A percentile compares a stretch with the other conserved stretches of the same genome.
These are phyloP conservation scores for Leccinum sublutescens DNA, from an alignment of 768 basidiomycete genomes.

Conservation along the genomic window DNA sequence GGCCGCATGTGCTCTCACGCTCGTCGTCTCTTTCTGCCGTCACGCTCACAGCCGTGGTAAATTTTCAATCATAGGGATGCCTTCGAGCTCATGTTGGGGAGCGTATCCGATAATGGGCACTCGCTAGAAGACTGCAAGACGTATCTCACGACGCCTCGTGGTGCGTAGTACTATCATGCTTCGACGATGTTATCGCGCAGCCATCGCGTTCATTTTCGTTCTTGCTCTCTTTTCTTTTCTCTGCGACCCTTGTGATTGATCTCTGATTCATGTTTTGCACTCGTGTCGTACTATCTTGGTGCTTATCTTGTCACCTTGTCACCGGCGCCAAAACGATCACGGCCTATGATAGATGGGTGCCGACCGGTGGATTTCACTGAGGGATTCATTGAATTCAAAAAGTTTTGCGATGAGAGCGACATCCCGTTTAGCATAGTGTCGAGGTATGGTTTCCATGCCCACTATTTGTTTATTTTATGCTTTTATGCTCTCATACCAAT, in stretches of 20 bases:
- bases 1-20: conserved; percentile 4
- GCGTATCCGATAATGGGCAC: conserved; percentile 69
- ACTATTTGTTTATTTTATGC: not conserved
- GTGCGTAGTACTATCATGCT: conserved; percentile 35
- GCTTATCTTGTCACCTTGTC: not conserved
- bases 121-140: conserved; percentile 86
- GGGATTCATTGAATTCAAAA: conserved; percentile 86
- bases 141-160: conserved; percentile 57
- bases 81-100: conserved; percentile 83
- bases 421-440: conserved; percentile 94
- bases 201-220: not conserved
- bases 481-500: conserved; percentile 9
- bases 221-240: not conserved
- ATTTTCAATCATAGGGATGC: conserved; percentile 58
- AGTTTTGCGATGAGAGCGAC: conserved; percentile 75
- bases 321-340: not conserved
- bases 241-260: not conserved
- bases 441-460: conserved; percentile 47
- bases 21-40: not conserved
- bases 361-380: conserved; percentile 15
- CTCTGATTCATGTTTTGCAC: not conserved
- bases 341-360: conserved; percentile 9
- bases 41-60: conserved; percentile 21
- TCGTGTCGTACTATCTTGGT: not conserved
- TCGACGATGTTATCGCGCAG: not conserved